Base-by-base conservation (phyloP, 345 rosid species). In the Linum lewisii region DNA sequence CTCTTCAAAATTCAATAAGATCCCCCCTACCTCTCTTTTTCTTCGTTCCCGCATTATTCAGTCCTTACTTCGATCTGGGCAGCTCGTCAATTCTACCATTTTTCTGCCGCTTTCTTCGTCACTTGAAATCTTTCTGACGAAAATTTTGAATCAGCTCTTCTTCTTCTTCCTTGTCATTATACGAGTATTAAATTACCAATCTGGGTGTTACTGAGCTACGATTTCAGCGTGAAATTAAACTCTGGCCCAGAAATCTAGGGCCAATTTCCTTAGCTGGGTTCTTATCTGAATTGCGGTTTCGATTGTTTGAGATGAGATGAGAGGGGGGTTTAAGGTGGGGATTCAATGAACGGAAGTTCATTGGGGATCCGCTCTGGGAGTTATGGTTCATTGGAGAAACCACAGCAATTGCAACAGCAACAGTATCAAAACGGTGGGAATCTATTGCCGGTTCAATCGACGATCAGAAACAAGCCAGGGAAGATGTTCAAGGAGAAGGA, bases 401-500 rank as follows among this genome's bases (percentile, higher is more conserved):
- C 21, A 25, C 61, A 45, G 51, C 74, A 19, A 68, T 72, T 60
- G 45, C 61, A 38, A 56, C 78, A 23, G 66, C 66, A 54, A 53
- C 70, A 58, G 61, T 64, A 19, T 72, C 79, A n/a, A 72, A 71
- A 75, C 56, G 70, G 52, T 60, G 55, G 56, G 13, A 21, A 20
- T 24, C 56, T 11, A 6, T 21, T 52, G 56, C 56, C 56, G 8
- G 13, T 52, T 24, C 56, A 52, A 24, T 20, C 24, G 14, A 8
- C 56, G 24, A 24, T 20, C 24, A 19, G 56, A 24, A 52, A 9
- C 20, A 52, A 52, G 56, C 56, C 61, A 21, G 61, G 73, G 2
- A 79, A 85, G 78, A 77, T 73, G 81, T 72, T 77, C 53, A 80
- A 83, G 81, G 95, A 90, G 64, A 91, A 84, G 77, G 92, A 87